These are phyloP conservation scores for Moesziomyces aphidis DNA, from an alignment of 1,284 basidiomycete species.

Conservation along the genomic window DNA sequence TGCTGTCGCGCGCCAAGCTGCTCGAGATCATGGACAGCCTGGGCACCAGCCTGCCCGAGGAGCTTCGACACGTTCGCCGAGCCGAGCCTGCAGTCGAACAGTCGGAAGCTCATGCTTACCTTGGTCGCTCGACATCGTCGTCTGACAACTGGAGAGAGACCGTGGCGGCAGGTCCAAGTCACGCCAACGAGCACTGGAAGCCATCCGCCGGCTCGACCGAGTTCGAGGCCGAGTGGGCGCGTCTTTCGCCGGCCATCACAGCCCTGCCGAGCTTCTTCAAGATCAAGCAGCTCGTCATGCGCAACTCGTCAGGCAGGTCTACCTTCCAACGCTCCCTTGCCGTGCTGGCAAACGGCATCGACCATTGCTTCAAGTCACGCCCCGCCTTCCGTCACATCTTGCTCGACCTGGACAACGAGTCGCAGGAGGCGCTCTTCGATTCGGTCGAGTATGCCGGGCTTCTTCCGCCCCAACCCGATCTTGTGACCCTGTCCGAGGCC, in stretches of 20 bases:
- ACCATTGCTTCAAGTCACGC: slow-evolving; percentile 25
- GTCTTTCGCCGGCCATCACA: slow-evolving; percentile 21
- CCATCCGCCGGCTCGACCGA: slow-evolving; percentile 7
- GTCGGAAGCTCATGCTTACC: background rate
- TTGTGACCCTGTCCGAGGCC: slow-evolving; percentile 15
- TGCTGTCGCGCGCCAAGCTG: slow-evolving; percentile 12
- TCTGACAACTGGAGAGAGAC: slow-evolving; percentile 1
- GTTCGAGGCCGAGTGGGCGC: slow-evolving; percentile 29
- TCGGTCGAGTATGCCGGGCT: slow-evolving; percentile 7
- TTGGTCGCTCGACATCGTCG: background rate
- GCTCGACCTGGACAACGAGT: slow-evolving; percentile 14
- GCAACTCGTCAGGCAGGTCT: slow-evolving; percentile 8
- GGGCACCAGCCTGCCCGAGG: slow-evolving; percentile 12
- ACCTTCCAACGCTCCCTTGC: slow-evolving; percentile 14
- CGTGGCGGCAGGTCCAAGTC: slow-evolving; percentile 16
- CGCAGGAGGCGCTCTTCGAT: slow-evolving; percentile 2
- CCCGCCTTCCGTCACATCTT: slow-evolving; percentile 24
- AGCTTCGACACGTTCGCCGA: slow-evolving; percentile 15
- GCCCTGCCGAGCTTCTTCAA: slow-evolving; percentile 14
- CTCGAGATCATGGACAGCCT: slow-evolving; percentile 13
- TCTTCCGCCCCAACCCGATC: slow-evolving; percentile 3
- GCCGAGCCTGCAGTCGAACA: slow-evolving; percentile 2
- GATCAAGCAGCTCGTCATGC: slow-evolving; percentile 21
- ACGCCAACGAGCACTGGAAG: background rate
- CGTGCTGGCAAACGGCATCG: slow-evolving; percentile 27